A percentile compares a stretch with the other conserved stretches of the same genome.
phyloP scores from a whole-genome alignment of 176 grass and related monocot species.

The Hyparrhenia diplandra region DNA sequence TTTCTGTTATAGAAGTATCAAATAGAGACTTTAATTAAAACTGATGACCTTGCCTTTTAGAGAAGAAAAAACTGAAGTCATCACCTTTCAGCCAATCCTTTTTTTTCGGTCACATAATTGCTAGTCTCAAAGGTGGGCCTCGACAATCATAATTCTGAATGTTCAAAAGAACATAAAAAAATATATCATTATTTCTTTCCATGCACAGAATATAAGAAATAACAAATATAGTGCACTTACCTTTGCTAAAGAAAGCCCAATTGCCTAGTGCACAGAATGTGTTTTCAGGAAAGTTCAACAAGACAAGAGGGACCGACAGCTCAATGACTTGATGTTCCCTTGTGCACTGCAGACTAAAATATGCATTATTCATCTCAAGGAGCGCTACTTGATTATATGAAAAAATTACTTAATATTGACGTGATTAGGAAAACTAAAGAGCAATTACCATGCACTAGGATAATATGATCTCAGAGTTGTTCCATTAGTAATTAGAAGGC shows the following conservation, averaged over 20 bases:
- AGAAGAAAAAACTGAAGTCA: too few species aligned
- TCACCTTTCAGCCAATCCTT: too few species aligned
- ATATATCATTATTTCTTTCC: background rate
- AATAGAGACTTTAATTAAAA: too few species aligned
- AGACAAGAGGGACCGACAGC: too few species aligned
- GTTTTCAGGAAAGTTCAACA: too few species aligned
- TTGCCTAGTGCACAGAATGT: too few species aligned
- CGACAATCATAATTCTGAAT: background rate
- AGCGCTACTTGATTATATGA: background rate
- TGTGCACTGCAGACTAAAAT: too few species aligned
- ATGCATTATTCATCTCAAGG: background rate
- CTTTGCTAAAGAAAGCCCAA: too few species aligned
- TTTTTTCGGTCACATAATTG: background rate
- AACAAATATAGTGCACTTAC: background rate
- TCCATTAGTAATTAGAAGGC: background rate
- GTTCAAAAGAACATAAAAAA: background rate
- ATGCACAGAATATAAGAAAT: background rate
- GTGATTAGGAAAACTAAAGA: background rate
- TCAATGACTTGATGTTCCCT: too few species aligned
- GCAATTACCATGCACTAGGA: background rate
- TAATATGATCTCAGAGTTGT: background rate
- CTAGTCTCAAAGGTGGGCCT: background rate
- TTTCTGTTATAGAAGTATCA: too few species aligned
- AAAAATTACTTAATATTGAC: background rate
- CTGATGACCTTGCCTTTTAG: too few species aligned